Percentiles rank a stretch among this genome's conserved stretches.
Evolutionary conservation across 129 eudicot species (phyloP).

Genomic region (Cynara cardunculus): DNA sequence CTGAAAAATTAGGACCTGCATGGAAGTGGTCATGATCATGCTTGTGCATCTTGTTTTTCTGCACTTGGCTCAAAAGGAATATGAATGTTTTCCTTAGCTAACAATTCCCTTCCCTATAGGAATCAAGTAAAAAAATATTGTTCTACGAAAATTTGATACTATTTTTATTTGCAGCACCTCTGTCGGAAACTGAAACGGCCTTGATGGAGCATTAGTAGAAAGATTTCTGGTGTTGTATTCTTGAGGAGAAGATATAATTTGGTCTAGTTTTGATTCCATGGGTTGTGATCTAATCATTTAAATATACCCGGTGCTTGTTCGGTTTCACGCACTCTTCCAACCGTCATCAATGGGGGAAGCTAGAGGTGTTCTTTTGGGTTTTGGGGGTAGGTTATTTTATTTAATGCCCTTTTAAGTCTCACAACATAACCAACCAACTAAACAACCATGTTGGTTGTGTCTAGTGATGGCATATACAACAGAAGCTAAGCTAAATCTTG

Average conservation of each 20-base stretch:
- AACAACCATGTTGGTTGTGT: background rate
- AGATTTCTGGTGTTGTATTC: constrained; percentile 21
- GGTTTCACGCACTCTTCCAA: constrained; percentile 1
- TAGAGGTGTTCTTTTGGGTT: background rate
- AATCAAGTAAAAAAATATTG: background rate
- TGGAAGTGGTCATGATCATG: background rate
- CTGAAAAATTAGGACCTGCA: background rate
- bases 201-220: constrained; percentile 65
- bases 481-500: background rate
- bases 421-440: background rate
- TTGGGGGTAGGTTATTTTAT: background rate
- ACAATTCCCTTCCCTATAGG: background rate
- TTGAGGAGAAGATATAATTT: constrained; percentile 7
- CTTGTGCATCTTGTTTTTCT: background rate
- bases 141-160: background rate
- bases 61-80: background rate
- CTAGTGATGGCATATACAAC: background rate
- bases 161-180: constrained; percentile 76
- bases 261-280: constrained; percentile 16
- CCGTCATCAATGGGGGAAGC: background rate
- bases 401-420: background rate
- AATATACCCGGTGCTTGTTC: constrained; percentile 17
- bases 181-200: constrained; percentile 88
- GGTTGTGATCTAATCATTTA: constrained; percentile 22
- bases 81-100: background rate